Percentiles rank a stretch among this genome's conserved stretches.
phyloP scores from a whole-genome alignment of 352 stramenopile species.

The Bremia lactucae region DNA sequence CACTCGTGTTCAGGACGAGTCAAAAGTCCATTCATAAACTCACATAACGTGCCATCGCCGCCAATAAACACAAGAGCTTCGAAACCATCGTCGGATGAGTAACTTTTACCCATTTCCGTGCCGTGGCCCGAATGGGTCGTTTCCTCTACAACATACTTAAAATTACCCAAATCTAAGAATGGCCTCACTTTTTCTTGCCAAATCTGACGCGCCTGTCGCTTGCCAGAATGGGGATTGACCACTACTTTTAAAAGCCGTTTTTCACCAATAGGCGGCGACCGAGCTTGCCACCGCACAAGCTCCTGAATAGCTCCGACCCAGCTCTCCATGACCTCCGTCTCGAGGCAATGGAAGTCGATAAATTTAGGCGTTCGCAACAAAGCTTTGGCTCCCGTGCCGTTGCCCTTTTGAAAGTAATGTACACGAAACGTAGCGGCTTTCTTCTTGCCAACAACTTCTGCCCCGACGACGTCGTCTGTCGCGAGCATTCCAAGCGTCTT shows the following conservation, averaged over 20 bases:
- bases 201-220: conserved; percentile 47
- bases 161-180: conserved; percentile 71
- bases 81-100: conserved; percentile 64
- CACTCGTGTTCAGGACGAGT: conserved; percentile 64
- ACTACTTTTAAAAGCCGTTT: conserved; percentile 73
- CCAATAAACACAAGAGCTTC: conserved; percentile 73
- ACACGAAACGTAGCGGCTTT: conserved; percentile 39
- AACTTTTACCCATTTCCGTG: conserved; percentile 64
- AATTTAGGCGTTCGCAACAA: conserved; percentile 36
- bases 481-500: conserved; percentile 37
- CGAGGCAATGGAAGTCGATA: conserved; percentile 39
- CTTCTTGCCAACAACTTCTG: conserved; percentile 29
- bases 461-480: conserved; percentile 72
- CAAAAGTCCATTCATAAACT: conserved; percentile 78
- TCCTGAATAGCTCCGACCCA: conserved; percentile 69
- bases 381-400: conserved; percentile 45
- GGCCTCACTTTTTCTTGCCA: conserved; percentile 64
- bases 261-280: conserved; percentile 50
- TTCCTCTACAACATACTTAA: conserved; percentile 66
- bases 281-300: conserved; percentile 72
- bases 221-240: conserved; percentile 72
- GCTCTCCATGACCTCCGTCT: conserved; percentile 30
- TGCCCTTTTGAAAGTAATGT: conserved; percentile 69
- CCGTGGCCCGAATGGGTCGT: conserved; percentile 62
- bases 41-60: conserved; percentile 63